Evolutionary conservation across 768 basidiomycete species (phyloP).

Genomic region (Suillus luteus): DNA sequence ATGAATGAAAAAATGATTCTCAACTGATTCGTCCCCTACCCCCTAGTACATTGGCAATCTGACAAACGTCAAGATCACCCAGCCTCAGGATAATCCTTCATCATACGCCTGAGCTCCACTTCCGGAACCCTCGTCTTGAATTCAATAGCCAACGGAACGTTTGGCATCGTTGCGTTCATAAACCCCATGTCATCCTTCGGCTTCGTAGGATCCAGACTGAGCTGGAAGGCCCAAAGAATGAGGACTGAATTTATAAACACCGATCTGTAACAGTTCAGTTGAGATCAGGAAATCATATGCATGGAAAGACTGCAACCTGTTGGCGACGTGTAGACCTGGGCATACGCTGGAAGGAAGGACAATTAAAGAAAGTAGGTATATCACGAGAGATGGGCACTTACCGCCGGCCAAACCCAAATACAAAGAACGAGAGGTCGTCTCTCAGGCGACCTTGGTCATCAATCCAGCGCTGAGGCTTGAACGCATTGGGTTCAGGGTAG

Average conservation of each 20-base stretch:
- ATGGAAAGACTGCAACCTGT: too few species aligned
- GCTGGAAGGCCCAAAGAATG: background rate
- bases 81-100: background rate
- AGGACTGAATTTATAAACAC: too few species aligned
- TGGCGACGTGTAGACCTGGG: too few species aligned
- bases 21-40: too few species aligned
- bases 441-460: background rate
- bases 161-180: background rate
- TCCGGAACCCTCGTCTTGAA: background rate
- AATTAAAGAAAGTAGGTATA: too few species aligned
- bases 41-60: too few species aligned
- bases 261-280: too few species aligned
- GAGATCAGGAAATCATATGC: too few species aligned
- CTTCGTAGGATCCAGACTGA: background rate
- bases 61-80: background rate
- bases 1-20: too few species aligned
- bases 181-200: background rate
- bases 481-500: slow-evolving; percentile 5
- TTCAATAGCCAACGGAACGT: background rate
- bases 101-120: background rate
- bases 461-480: slow-evolving; percentile 21
- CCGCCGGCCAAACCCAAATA: slow-evolving; percentile 56
- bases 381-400: too few species aligned
- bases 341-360: too few species aligned
- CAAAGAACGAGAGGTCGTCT: slow-evolving; percentile 34